Base-by-base conservation (phyloP, 768 basidiomycete genomes). In the Rhodotorula kratochvilovae region DNA sequence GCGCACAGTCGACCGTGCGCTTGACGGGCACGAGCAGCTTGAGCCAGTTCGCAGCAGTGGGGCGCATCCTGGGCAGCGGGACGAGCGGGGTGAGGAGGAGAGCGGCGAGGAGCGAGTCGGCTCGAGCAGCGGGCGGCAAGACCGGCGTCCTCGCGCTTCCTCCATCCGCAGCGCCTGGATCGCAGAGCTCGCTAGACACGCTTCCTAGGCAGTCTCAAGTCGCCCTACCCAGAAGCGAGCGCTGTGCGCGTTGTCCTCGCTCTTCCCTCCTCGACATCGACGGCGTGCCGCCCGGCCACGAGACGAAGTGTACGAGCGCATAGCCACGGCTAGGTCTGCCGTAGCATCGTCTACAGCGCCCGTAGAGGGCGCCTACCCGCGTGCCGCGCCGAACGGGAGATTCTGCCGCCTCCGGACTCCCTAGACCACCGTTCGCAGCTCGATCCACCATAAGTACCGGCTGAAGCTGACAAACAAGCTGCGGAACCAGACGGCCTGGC, bases 21-120 rank as follows among this genome's bases (percentile, higher is more conserved):
- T 98, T 98, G 60, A 97, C 87, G 35, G 94, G 94, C 13, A 97
- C 93, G 62, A 98, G 88, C 67, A 97, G 88, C 81, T 94, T 90
- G 77, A 97, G 84, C 73, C 90, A 83, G 59, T 87, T 85, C 27
- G 83, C 81, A 50, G 88, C 81, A 53, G 91, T 86, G 16, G 92
- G 88, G 74, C 88, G 85, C 92, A 93, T 95, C 17, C 17, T 73
- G 73, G 10, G 42, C 2, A 31, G 33, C 43, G 36, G 16, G 54
- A 2, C 11, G 50, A 16, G 15, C 57, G 19, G 31, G 36, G 33
- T 31, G 50, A 45, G 1, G 62, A 33, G 43, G 23, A 25, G 36
- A 19, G 36, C 25, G 53, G 8, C 8, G 31, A 33, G 33, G 31
- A 19, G 42, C 43, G 29, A 35, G 17, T 39, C 27, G 42, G 36